Evolutionary conservation across 2,329 filamentous ascomycete species (phyloP), one percentile per base, ranked within the genome.

Genomic region (Talaromyces pinophilus): DNA sequence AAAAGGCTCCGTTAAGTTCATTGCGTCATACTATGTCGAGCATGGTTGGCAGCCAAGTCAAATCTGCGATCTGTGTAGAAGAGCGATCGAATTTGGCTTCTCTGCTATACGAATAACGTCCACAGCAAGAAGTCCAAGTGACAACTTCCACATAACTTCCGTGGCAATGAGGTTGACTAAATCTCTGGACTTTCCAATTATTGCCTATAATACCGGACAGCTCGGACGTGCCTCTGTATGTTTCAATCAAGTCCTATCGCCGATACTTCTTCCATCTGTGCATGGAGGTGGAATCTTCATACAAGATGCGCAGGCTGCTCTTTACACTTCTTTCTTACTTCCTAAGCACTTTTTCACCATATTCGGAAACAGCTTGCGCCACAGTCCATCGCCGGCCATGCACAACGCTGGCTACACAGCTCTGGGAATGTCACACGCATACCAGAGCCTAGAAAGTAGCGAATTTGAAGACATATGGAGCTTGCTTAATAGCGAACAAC

Each of bases 301-400:
- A 5, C 15, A 5, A 62, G 59, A 62, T 22, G 59, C 59, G 2
- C 59, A 62, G 6, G 30, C 30, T 15, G 59, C 59, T 48, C 59
- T 62, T 15, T 48, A 62, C 11, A n/a, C 42, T 19, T 50, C 13
- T 22, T 72, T 71, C 25, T 55, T 71, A 2, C 50, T 68, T 2
- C 48, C 63, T 2, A 67, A 54, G 19, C 70, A 59, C 44, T 59
- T 44, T 11, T 75, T 73, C 42, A 69, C 68, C 3, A 70, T 75
- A 4, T 67, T 75, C 54, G 73, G 73, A 5, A 62, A 70, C 42
- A 69, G 59, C 40, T 67, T 75, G 1, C 64, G 67, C 17, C 60
- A 71, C 46, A 74, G 69, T 65, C 60, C 72, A 8, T 74, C 72
- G 1, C 73, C 73, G 44, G 67, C 68, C 28, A 73, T 74, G 70